A percentile compares a stretch with the other conserved stretches of the same genome.
phyloP scores from a whole-genome alignment of 352 stramenopile genomes.

The Phytophthora hybrid region DNA sequence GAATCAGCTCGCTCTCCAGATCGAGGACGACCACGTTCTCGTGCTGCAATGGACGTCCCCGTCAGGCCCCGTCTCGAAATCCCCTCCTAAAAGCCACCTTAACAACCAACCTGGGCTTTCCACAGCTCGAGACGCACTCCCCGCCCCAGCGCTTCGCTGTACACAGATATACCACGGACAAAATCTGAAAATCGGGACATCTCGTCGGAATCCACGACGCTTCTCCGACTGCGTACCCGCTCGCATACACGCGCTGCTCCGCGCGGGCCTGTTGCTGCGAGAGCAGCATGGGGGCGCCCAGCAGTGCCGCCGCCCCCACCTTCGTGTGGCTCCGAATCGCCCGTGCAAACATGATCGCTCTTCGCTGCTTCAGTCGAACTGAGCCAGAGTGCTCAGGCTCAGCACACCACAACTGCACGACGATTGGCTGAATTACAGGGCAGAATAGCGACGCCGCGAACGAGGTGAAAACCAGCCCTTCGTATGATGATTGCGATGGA shows the following conservation, averaged over 20 bases:
- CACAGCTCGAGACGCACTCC: conserved; percentile 85
- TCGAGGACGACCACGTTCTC: conserved; percentile 89
- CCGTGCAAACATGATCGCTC: conserved; percentile 53
- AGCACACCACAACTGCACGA: conserved; percentile 18
- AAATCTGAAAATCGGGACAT: conserved; percentile 18
- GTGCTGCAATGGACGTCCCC: conserved; percentile 49
- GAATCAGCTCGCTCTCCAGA: conserved; percentile 86
- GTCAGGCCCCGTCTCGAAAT: background rate
- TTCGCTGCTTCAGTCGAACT: conserved; percentile 16
- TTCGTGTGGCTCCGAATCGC: conserved; percentile 43
- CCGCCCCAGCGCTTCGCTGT: conserved; percentile 77
- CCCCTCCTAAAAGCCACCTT: background rate
- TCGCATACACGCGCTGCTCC: conserved; percentile 76
- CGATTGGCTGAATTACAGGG: conserved; percentile 21
- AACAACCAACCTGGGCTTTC: conserved; percentile 76
- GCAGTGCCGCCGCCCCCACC: conserved; percentile 44
- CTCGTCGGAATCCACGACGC: background rate
- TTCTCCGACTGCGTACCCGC: conserved; percentile 48
- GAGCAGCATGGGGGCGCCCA: conserved; percentile 49
- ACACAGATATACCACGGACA: conserved; percentile 9
- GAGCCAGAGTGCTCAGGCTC: conserved; percentile 12
- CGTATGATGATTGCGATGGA: too few relatives aligned
- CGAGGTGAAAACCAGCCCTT: too few relatives aligned
- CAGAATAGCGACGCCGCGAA: background rate
- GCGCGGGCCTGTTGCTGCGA: conserved; percentile 39